These are phyloP conservation scores for Groenewaldozyma tartarivorans DNA, from an alignment of 805 yeast genomes.

Conservation along the genomic window DNA sequence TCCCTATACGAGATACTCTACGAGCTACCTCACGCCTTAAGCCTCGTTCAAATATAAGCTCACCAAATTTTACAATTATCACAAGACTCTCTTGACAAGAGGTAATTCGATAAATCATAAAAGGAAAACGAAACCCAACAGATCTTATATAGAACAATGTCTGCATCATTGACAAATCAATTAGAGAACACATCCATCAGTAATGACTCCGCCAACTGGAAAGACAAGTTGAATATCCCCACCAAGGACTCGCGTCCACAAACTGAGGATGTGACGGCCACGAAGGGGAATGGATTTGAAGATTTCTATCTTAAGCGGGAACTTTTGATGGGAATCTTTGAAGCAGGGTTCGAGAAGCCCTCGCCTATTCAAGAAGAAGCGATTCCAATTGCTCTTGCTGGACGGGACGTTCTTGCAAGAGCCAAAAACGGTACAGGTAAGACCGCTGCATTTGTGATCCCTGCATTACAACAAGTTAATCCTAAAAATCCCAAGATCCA, in stretches of 20 bases:
- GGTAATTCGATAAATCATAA: too few relatives aligned
- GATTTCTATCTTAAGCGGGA: slow-evolving; percentile 88
- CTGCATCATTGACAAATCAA: slow-evolving; percentile 14
- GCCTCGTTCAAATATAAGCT: too few relatives aligned
- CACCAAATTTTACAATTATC: too few relatives aligned
- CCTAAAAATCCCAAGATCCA: slow-evolving; percentile 80
- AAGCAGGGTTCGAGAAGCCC: slow-evolving; percentile 97
- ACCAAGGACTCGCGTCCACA: slow-evolving; percentile 87
- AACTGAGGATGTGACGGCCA: slow-evolving; percentile 89
- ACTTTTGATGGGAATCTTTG: slow-evolving; percentile 94
- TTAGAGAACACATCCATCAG: slow-evolving; percentile 10
- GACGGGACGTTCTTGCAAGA: slow-evolving; percentile 92
- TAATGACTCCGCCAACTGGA: slow-evolving; percentile 46
- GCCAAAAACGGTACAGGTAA: slow-evolving; percentile 99
- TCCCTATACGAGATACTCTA: too few relatives aligned
- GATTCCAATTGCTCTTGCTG: slow-evolving; percentile 90
- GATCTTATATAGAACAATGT: slow-evolving; percentile 5
- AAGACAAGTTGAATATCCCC: slow-evolving; percentile 63
- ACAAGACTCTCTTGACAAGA: too few relatives aligned
- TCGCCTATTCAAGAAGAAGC: slow-evolving; percentile 97
- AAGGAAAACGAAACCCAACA: too few relatives aligned
- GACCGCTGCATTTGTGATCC: slow-evolving; percentile 95
- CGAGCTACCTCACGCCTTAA: too few relatives aligned
- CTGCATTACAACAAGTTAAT: slow-evolving; percentile 80
- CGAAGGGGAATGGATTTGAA: slow-evolving; percentile 86